Evolutionary conservation across 257 asterid species (phyloP).

Genomic region (Vinca minor): DNA sequence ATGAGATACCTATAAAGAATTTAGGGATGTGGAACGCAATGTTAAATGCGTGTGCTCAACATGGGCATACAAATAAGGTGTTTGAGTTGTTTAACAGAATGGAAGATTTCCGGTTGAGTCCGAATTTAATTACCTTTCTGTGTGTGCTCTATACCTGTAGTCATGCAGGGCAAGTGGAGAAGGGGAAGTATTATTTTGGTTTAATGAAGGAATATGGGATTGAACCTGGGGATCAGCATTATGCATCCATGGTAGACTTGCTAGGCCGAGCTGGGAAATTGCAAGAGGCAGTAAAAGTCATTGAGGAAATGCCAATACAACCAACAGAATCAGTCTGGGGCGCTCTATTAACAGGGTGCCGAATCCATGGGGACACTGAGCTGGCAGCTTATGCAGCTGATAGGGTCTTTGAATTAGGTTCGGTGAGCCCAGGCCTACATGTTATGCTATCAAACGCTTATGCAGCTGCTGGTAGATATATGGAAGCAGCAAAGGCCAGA

Average conservation of each 20-base stretch:
- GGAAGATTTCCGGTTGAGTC: slow-evolving; percentile 37
- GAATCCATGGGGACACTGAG: slow-evolving; percentile 54
- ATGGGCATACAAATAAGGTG: slow-evolving; percentile 44
- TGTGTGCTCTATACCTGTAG: slow-evolving; percentile 69
- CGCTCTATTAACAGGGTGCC: slow-evolving; percentile 78
- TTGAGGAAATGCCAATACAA: slow-evolving; percentile 67
- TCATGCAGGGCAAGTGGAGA: slow-evolving; percentile 60
- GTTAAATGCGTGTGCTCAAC: slow-evolving; percentile 77
- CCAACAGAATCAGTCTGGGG: slow-evolving; percentile 84
- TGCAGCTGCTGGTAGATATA: slow-evolving; percentile 68
- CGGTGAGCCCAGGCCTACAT: slow-evolving; percentile 65
- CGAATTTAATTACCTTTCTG: slow-evolving; percentile 69
- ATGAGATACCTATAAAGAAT: slow-evolving; percentile 45
- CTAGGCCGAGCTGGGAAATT: slow-evolving; percentile 78
- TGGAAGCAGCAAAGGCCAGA: slow-evolving; percentile 83
- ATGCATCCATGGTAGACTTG: slow-evolving; percentile 81
- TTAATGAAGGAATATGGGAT: slow-evolving; percentile 54
- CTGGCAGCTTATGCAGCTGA: slow-evolving; percentile 77
- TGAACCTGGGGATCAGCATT: slow-evolving; percentile 73
- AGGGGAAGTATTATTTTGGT: slow-evolving; percentile 53
- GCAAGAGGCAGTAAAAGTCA: slow-evolving; percentile 53
- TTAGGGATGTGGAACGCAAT: slow-evolving; percentile 76
- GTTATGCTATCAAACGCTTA: slow-evolving; percentile 65
- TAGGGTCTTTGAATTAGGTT: slow-evolving; percentile 52
- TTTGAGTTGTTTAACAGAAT: slow-evolving; percentile 53